Percentiles rank a stretch among this genome's conserved stretches.
Evolutionary conservation across 2,329 filamentous ascomycete genomes (phyloP).

Genomic region (Beauveria scarabaeidicola): DNA sequence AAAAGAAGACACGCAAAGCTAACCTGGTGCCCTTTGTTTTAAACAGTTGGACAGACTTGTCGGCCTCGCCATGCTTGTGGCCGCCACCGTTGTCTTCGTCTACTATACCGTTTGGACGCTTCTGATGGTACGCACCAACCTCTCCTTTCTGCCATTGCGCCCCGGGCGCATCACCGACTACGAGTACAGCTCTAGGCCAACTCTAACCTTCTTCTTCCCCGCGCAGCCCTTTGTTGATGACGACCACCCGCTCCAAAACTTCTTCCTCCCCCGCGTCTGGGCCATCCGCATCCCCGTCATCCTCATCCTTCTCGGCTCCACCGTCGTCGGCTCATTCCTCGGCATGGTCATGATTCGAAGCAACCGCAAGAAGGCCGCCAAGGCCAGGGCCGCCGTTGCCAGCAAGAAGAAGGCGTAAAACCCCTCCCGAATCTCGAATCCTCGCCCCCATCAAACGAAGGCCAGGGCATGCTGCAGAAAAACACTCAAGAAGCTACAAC

Average conservation of each 20-base stretch:
- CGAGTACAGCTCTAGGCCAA: background rate
- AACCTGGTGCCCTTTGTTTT: background rate
- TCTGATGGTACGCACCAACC: slow-evolving; percentile 64
- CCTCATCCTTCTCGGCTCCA: slow-evolving; percentile 80
- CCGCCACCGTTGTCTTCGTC: slow-evolving; percentile 53
- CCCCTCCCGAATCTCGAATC: background rate
- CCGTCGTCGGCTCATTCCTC: slow-evolving; percentile 93
- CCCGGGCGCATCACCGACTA: background rate
- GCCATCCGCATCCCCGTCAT: slow-evolving; percentile 98
- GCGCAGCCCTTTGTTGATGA: slow-evolving; percentile 92
- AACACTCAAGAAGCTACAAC: slow-evolving; percentile 5
- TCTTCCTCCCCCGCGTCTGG: slow-evolving; percentile 97
- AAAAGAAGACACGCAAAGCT: background rate
- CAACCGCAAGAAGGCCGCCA: slow-evolving; percentile 94
- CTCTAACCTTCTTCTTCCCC: slow-evolving; percentile 4
- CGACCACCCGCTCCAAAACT: slow-evolving; percentile 82
- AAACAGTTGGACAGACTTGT: slow-evolving; percentile 78
- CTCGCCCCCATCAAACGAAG: background rate
- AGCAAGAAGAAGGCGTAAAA: slow-evolving; percentile 85
- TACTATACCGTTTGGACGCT: slow-evolving; percentile 99
- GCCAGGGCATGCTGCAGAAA: slow-evolving; percentile 13
- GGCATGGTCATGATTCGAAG: slow-evolving; percentile 97
- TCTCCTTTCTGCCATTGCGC: slow-evolving; percentile 8
- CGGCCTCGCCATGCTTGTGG: slow-evolving; percentile 60
- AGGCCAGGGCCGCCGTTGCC: slow-evolving; percentile 65